A percentile compares a stretch with the other conserved stretches of the same genome.
These are phyloP conservation scores for Penicillium sp. DNA, from an alignment of 2,329 filamentous ascomycete species.

Conservation along the genomic window DNA sequence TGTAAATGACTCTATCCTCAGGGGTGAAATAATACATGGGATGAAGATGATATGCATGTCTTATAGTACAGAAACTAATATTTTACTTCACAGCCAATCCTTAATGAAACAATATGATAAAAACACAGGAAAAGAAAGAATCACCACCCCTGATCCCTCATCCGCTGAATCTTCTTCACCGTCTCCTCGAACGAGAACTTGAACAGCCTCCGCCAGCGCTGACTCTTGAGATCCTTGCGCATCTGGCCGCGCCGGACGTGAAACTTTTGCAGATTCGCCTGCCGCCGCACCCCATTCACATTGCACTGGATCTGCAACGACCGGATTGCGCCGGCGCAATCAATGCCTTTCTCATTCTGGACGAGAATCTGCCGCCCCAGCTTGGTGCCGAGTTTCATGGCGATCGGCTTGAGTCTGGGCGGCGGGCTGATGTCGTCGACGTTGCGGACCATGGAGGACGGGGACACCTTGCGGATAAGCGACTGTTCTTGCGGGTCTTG, in stretches of 20 bases:
- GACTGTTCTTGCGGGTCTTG: neutral
- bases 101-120: neutral
- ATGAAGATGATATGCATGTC: neutral
- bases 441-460: neutral
- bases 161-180: conserved; percentile 39
- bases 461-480: no score
- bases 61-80: conserved; percentile 3
- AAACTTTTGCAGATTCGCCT: conserved; percentile 33
- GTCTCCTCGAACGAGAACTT: conserved; percentile 41
- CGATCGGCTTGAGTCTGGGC: neutral
- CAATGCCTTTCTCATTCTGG: conserved; percentile 29
- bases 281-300: conserved; percentile 31
- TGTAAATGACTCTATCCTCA: neutral
- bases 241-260: conserved; percentile 41
- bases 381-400: conserved; percentile 31
- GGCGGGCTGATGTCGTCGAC: neutral
- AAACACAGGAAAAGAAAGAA: neutral
- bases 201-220: conserved; percentile 43
- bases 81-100: neutral
- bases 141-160: conserved; percentile 47
- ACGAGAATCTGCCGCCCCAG: conserved; percentile 34
- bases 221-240: conserved; percentile 35
- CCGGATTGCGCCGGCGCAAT: conserved; percentile 28
- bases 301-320: conserved; percentile 23
- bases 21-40: neutral